Percentiles rank a stretch among this genome's conserved stretches.
These are phyloP conservation scores for Thielaviopsis musarum DNA, from an alignment of 2,329 filamentous ascomycete species.

Conservation along the genomic window DNA sequence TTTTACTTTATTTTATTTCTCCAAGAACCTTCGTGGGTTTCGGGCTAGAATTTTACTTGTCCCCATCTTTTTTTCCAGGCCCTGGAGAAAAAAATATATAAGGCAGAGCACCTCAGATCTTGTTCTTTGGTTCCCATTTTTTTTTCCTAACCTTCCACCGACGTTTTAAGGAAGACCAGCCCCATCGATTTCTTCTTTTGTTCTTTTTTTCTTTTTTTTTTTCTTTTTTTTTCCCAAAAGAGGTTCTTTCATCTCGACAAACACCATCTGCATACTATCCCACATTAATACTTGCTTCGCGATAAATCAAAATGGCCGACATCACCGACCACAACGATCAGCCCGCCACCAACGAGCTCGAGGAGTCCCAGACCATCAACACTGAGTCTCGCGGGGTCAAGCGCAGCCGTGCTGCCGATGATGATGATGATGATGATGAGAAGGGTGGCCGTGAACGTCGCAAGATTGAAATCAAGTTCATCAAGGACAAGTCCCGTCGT, in stretches of 20 bases:
- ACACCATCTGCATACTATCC: slow-evolving; percentile 2
- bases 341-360: slow-evolving; percentile 55
- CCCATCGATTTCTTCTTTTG: background rate
- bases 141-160: background rate
- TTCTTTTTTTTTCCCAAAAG: background rate
- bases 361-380: slow-evolving; percentile 49
- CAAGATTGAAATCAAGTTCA: slow-evolving; percentile 99
- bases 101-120: no score
- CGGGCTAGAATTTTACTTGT: no score
- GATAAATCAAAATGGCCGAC: slow-evolving; percentile 46
- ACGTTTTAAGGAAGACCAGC: background rate
- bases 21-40: no score
- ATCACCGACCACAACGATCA: slow-evolving; percentile 65
- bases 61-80: no score
- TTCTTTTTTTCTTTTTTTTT: background rate
- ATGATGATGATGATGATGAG: slow-evolving; percentile 94
- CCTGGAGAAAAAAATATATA: no score
- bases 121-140: background rate
- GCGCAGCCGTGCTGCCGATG: slow-evolving; percentile 73
- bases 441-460: slow-evolving; percentile 94
- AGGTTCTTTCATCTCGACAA: background rate
- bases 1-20: no score
- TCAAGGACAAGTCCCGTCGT: slow-evolving; percentile 96
- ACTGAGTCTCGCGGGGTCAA: slow-evolving; percentile 72
- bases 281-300: background rate